A percentile compares a stretch with the other conserved stretches of the same genome.
These are phyloP conservation scores for Rhodotorula babjevae DNA, from an alignment of 768 basidiomycete species.

Conservation along the genomic window DNA sequence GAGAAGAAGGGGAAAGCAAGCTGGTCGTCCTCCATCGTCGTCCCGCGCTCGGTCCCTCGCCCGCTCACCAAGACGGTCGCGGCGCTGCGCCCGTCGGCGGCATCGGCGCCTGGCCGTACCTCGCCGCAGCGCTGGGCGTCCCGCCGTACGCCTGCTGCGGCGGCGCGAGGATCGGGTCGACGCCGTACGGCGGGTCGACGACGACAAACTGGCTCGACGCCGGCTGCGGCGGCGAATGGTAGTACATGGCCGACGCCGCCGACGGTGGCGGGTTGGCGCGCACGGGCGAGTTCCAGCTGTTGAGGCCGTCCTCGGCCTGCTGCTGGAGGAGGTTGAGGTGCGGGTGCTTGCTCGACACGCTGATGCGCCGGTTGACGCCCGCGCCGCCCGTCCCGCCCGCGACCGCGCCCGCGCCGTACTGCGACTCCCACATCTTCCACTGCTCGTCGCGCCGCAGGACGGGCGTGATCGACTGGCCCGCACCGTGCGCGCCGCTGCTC, in stretches of 20 bases:
- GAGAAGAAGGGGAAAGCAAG: too few relatives aligned
- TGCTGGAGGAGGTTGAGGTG: constrained; percentile 88
- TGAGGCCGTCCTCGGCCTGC: constrained; percentile 34
- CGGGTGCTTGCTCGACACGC: constrained; percentile 72
- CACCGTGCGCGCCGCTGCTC: constrained; percentile 67
- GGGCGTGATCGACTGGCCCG: constrained; percentile 54
- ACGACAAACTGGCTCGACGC: too few relatives aligned
- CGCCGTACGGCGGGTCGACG: too few relatives aligned
- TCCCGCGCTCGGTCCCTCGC: too few relatives aligned
- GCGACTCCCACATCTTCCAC: constrained; percentile 55
- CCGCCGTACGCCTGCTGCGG: too few relatives aligned
- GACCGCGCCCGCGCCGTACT: constrained; percentile 64
- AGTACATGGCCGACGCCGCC: constrained; percentile 17
- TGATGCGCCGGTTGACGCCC: constrained; percentile 37
- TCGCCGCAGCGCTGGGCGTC: too few relatives aligned
- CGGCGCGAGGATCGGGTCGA: too few relatives aligned
- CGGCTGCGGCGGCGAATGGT: neutral
- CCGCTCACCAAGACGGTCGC: too few relatives aligned
- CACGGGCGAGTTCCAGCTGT: constrained; percentile 35
- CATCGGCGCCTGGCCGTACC: too few relatives aligned
- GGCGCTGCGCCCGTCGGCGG: too few relatives aligned
- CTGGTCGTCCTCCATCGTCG: too few relatives aligned
- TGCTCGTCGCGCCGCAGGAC: constrained; percentile 23
- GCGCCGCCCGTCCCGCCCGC: constrained; percentile 45
- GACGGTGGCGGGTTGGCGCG: constrained; percentile 25